Conservation (phyloP, 176 grass and related monocot species). For the Bonia amplexicaulis region DNA sequence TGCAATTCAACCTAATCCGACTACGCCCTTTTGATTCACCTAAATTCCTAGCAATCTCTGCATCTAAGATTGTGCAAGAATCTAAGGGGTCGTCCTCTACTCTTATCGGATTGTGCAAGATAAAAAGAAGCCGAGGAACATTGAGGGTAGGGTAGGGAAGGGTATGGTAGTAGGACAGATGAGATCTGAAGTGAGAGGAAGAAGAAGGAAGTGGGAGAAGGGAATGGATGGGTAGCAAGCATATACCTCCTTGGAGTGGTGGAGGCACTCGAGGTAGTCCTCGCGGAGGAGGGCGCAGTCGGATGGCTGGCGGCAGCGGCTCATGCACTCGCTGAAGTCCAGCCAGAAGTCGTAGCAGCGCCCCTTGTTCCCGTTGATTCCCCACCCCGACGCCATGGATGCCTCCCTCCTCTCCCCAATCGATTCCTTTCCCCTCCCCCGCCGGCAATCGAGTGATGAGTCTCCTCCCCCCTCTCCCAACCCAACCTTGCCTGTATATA, state of each 20-base stretch:
- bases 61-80: too few species aligned
- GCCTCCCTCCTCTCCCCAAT: background rate
- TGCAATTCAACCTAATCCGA: background rate
- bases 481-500: too few species aligned
- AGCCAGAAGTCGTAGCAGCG: conserved; percentile 99
- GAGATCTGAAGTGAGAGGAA: too few species aligned
- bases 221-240: too few species aligned
- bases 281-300: conserved; percentile 93
- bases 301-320: conserved; percentile 81
- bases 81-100: too few species aligned
- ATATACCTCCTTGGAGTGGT: conserved; percentile 95
- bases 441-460: too few species aligned
- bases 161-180: too few species aligned
- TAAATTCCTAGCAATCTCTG: background rate
- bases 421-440: too few species aligned
- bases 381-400: conserved; percentile 92
- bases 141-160: too few species aligned
- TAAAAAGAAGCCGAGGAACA: too few species aligned
- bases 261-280: conserved; percentile 98
- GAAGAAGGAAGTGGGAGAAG: background rate
- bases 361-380: conserved; percentile 96
- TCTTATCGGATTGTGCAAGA: too few species aligned
- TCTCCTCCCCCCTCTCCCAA: too few species aligned
- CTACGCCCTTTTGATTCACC: background rate
- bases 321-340: conserved; percentile 99